Evolutionary conservation across 1,284 basidiomycete genomes (phyloP).

Genomic region (Trichosporon coremiiforme): DNA sequence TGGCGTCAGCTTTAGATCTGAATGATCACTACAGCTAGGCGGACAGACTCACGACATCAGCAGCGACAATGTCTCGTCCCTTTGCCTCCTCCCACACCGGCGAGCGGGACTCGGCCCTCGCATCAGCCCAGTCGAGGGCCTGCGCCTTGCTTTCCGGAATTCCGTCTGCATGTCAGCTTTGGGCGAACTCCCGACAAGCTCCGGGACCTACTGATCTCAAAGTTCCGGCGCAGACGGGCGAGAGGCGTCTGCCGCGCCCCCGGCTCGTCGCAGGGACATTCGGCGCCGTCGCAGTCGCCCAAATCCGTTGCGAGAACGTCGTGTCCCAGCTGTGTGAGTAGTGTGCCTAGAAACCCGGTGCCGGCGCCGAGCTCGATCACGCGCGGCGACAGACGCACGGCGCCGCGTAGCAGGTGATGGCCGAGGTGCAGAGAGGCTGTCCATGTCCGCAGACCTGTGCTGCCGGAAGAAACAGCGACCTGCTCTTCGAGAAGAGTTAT

Average conservation of each 20-base stretch:
- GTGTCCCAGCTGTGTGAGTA: conserved; percentile 47
- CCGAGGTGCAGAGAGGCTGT: conserved; percentile 41
- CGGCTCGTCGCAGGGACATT: conserved; percentile 52
- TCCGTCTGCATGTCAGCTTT: conserved; percentile 24
- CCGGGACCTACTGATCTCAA: conserved; percentile 43
- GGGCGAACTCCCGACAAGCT: too few species aligned
- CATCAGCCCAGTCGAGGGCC: conserved; percentile 48
- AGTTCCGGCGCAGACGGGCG: conserved; percentile 40
- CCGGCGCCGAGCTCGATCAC: conserved; percentile 55
- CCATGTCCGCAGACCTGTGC: conserved; percentile 57
- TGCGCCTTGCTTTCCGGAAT: conserved; percentile 18
- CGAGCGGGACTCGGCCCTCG: conserved; percentile 28
- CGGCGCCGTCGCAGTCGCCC: conserved; percentile 53
- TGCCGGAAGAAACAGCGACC: conserved; percentile 54
- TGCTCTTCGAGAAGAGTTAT: conserved; percentile 56
- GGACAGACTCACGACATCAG: conserved; percentile 53
- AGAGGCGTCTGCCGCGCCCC: conserved; percentile 41
- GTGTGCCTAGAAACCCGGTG: conserved; percentile 52
- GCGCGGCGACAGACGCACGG: background rate
- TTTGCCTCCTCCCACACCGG: conserved; percentile 33
- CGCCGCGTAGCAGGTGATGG: conserved; percentile 41
- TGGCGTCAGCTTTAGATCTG: conserved; percentile 35
- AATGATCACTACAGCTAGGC: background rate
- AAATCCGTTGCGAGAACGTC: conserved; percentile 74
- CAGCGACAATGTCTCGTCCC: conserved; percentile 47